A percentile compares a stretch with the other conserved stretches of the same genome.
Evolutionary conservation across 2,329 filamentous ascomycete species (phyloP).

Genomic region (Ceratocystis eucalypticola): DNA sequence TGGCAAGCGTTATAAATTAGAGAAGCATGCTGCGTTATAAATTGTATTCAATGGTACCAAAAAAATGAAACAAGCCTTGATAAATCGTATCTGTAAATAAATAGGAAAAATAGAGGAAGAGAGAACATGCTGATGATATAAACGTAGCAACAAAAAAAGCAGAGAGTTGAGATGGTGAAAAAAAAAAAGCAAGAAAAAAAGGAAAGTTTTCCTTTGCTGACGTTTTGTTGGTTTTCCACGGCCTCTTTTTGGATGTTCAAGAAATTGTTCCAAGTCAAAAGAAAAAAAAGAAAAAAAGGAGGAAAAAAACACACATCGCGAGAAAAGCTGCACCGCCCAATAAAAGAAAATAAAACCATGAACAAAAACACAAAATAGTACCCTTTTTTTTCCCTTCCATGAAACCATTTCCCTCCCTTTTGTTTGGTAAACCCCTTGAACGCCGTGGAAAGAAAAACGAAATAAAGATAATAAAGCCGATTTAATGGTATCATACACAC

Average conservation of each 20-base stretch:
- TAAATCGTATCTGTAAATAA: neutral
- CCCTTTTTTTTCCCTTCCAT: slow-evolving; percentile 14
- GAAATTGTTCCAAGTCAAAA: neutral
- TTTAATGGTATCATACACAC: slow-evolving; percentile 14
- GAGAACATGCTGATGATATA: neutral
- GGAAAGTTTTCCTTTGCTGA: neutral
- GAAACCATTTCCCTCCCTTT: slow-evolving; percentile 16
- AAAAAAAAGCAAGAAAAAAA: neutral
- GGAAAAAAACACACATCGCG: slow-evolving; percentile 1
- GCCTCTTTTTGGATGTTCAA: slow-evolving; percentile 1
- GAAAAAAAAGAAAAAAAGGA: slow-evolving; percentile 8
- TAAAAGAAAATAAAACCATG: neutral
- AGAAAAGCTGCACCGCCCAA: slow-evolving; percentile 4
- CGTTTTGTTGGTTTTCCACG: slow-evolving; percentile 8
- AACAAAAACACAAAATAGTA: slow-evolving; percentile 14
- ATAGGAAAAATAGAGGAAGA: neutral
- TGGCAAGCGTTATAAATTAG: neutral
- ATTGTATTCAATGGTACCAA: neutral
- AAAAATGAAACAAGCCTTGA: neutral
- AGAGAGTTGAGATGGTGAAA: slow-evolving; percentile 17
- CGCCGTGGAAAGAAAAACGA: slow-evolving; percentile 12
- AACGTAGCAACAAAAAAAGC: neutral
- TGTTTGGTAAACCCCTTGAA: slow-evolving; percentile 15
- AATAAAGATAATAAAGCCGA: slow-evolving; percentile 9
- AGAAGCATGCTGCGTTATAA: neutral